A percentile compares a stretch with the other conserved stretches of the same genome.
These are phyloP conservation scores for Aquilaria malaccensis DNA, from an alignment of 345 rosid genomes.

Conservation along the genomic window DNA sequence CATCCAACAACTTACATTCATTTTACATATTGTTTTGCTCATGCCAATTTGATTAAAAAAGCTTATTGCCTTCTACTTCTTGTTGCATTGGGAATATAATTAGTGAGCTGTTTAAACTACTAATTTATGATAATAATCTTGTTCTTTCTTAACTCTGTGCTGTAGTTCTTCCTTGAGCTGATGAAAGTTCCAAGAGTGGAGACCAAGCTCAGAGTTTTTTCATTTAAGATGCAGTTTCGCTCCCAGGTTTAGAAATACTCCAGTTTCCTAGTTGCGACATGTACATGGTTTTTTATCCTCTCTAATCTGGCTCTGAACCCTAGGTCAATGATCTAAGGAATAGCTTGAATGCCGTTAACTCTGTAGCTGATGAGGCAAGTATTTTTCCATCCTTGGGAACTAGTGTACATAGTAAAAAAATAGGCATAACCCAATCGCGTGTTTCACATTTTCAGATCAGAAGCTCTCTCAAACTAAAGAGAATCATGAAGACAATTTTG, in stretches of 20 bases:
- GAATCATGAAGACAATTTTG: constrained; percentile 93
- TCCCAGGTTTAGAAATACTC: constrained; percentile 54
- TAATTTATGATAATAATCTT: not conserved
- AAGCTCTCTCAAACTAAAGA: constrained; percentile 65
- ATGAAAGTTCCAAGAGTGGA: constrained; percentile 90
- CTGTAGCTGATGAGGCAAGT: constrained; percentile 77
- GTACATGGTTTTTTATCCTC: constrained; percentile 9
- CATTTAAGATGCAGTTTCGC: constrained; percentile 79
- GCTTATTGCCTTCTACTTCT: not conserved
- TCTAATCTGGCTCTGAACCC: constrained; percentile 14
- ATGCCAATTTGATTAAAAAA: not conserved
- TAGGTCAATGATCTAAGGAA: constrained; percentile 79
- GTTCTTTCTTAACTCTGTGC: constrained; percentile 19
- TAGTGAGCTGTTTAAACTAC: not conserved
- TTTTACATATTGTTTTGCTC: not conserved
- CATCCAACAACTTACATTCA: not conserved
- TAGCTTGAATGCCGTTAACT: constrained; percentile 65
- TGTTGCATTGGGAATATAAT: not conserved
- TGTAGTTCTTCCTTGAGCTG: constrained; percentile 86
- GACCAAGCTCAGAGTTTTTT: constrained; percentile 86
- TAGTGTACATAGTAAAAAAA: not conserved
- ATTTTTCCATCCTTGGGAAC: constrained; percentile 4
- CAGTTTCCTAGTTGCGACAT: constrained; percentile 1
- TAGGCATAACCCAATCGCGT: constrained; percentile 4
- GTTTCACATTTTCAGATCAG: constrained; percentile 38